Evolutionary conservation across 129 eudicot genomes (phyloP).

Genomic region (Artemisia tridentata): DNA sequence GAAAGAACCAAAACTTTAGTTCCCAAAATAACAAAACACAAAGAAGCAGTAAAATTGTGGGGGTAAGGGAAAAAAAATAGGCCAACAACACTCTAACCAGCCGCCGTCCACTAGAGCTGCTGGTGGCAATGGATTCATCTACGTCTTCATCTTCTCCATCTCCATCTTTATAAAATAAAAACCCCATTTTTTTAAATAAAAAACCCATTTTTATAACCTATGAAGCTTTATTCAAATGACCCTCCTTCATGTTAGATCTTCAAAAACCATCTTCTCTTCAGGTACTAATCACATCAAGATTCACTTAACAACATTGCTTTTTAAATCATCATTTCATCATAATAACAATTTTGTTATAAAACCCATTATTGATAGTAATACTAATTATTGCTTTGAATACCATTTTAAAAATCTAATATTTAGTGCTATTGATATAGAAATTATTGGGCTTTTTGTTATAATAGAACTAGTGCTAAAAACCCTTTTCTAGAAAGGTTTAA

Average conservation of each 20-base stretch:
- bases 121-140: constrained; percentile 39
- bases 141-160: constrained; percentile 15
- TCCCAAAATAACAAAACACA: constrained; percentile 1
- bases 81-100: constrained; percentile 16
- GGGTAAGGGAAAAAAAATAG: too few relatives aligned
- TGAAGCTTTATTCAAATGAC: constrained; percentile 35
- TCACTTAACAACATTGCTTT: constrained; percentile 33
- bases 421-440: constrained; percentile 36
- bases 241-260: constrained; percentile 62
- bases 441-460: constrained; percentile 33
- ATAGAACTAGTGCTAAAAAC: not conserved
- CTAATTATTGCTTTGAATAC: constrained; percentile 18
- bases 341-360: not conserved
- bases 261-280: constrained; percentile 39
- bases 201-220: not conserved
- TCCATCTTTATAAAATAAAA: not conserved
- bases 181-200: not conserved
- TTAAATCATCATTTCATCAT: constrained; percentile 29
- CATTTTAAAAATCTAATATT: constrained; percentile 37
- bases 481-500: constrained; percentile 27
- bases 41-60: constrained; percentile 22
- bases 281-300: constrained; percentile 38
- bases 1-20: constrained; percentile 1
- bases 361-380: not conserved
- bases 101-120: constrained; percentile 34